phyloP scores from a whole-genome alignment of 345 rosid species.

The Litchi chinensis region DNA sequence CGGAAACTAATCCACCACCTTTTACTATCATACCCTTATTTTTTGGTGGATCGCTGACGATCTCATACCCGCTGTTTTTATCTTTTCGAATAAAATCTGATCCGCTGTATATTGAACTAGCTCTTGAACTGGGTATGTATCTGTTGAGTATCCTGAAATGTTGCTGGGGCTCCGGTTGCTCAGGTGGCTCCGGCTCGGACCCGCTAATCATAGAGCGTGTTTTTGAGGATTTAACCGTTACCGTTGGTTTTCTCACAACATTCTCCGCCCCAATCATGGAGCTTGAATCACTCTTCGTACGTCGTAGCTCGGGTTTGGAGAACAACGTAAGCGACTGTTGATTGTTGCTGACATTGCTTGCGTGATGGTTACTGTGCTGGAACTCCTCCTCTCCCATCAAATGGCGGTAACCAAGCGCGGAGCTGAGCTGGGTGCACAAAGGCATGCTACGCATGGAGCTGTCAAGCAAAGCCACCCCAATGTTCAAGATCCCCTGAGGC shows the following conservation, averaged over 20 bases:
- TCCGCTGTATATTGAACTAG: constrained; percentile 25
- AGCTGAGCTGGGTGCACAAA: constrained; percentile 55
- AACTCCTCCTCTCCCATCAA: constrained; percentile 69
- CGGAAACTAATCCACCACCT: constrained; percentile 7
- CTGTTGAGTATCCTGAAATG: not conserved
- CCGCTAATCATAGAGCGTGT: constrained; percentile 31
- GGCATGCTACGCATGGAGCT: constrained; percentile 96
- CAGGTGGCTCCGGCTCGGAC: constrained; percentile 1
- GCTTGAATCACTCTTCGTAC: constrained; percentile 78
- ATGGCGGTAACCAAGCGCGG: constrained; percentile 84
- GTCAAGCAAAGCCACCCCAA: constrained; percentile 80
- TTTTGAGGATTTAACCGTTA: not conserved
- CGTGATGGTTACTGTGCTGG: constrained; percentile 22
- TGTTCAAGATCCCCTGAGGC: constrained; percentile 86
- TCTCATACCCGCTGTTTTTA: not conserved
- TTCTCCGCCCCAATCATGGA: constrained; percentile 46
- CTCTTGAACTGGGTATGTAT: constrained; percentile 1
- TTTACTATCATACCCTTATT: constrained; percentile 3
- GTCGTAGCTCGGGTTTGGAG: constrained; percentile 56
- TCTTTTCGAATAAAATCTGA: constrained; percentile 18
- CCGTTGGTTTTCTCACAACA: not conserved
- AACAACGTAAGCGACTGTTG: constrained; percentile 25
- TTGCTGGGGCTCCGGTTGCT: not conserved
- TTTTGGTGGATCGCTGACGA: not conserved
- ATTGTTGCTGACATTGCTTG: constrained; percentile 7